Conservation (phyloP, 352 stramenopile species). For the Pythium monospermum region DNA sequence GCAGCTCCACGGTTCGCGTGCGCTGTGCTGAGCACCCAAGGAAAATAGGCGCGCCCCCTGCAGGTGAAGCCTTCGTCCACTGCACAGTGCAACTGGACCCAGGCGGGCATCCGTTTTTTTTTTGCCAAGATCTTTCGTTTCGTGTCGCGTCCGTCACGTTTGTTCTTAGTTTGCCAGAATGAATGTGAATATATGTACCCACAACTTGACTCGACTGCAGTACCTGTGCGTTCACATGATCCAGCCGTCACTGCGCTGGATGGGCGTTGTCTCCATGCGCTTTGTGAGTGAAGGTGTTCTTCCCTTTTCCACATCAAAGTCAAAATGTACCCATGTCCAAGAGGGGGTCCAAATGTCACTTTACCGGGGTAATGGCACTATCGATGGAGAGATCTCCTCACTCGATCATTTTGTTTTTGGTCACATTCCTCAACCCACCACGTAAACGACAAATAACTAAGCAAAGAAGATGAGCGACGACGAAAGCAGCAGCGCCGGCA, state of each 20-base stretch:
- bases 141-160: too few species aligned
- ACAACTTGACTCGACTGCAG: too few species aligned
- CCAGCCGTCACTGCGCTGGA: background rate
- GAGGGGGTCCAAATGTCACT: constrained; percentile 5
- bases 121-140: too few species aligned
- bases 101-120: too few species aligned
- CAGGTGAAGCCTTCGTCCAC: background rate
- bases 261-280: background rate
- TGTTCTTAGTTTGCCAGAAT: too few species aligned
- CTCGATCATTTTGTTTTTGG: background rate
- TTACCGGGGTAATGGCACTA: constrained; percentile 2
- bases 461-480: constrained; percentile 25
- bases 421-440: background rate
- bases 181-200: too few species aligned
- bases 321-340: constrained; percentile 14
- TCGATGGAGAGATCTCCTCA: constrained; percentile 1
- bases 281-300: background rate
- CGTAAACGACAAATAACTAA: background rate
- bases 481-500: constrained; percentile 32
- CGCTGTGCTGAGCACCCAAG: constrained; percentile 13
- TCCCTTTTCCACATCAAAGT: background rate
- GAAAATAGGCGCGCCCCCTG: background rate
- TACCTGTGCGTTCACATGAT: too few species aligned
- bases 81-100: background rate
- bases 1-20: constrained; percentile 43